A percentile compares a stretch with the other conserved stretches of the same genome.
Conservation (phyloP, 306 rosid species). For the Castanea sativa region DNA sequence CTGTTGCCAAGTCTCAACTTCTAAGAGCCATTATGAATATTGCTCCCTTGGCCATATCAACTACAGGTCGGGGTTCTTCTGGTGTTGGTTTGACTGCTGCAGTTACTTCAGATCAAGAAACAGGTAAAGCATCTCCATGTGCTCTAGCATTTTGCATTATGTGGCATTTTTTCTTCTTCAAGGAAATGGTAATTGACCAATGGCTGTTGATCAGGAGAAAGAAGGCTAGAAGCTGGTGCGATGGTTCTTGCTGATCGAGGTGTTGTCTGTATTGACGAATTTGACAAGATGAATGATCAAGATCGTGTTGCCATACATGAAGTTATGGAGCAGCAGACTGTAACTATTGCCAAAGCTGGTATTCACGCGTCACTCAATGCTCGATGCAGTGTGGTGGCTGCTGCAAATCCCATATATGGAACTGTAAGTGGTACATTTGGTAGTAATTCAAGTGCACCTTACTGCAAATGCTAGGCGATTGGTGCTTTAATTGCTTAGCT, state of each 20-base stretch:
- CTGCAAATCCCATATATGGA: conserved; percentile 99
- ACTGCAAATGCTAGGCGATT: conserved; percentile 1
- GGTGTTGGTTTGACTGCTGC: conserved; percentile 99
- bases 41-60: conserved; percentile 95
- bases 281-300: conserved; percentile 97
- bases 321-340: conserved; percentile 99
- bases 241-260: conserved; percentile 99
- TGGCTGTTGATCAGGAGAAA: conserved; percentile 63
- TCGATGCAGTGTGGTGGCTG: conserved; percentile 98
- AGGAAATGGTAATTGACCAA: conserved; percentile 8
- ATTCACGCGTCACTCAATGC: conserved; percentile 98
- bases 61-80: conserved; percentile 98
- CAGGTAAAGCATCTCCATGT: conserved; percentile 50
- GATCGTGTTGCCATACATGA: conserved; percentile 99
- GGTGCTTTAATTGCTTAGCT: conserved; percentile 7
- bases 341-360: conserved; percentile 98
- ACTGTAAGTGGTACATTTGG: conserved; percentile 59
- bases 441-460: not conserved
- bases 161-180: conserved; percentile 3
- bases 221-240: conserved; percentile 99
- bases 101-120: conserved; percentile 98
- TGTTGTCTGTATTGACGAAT: conserved; percentile 98
- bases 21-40: conserved; percentile 93
- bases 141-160: not conserved
- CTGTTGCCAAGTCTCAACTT: conserved; percentile 99